A percentile compares a stretch with the other conserved stretches of the same genome.
phyloP scores from a whole-genome alignment of 352 stramenopile genomes.

The Peronospora farinosa region DNA sequence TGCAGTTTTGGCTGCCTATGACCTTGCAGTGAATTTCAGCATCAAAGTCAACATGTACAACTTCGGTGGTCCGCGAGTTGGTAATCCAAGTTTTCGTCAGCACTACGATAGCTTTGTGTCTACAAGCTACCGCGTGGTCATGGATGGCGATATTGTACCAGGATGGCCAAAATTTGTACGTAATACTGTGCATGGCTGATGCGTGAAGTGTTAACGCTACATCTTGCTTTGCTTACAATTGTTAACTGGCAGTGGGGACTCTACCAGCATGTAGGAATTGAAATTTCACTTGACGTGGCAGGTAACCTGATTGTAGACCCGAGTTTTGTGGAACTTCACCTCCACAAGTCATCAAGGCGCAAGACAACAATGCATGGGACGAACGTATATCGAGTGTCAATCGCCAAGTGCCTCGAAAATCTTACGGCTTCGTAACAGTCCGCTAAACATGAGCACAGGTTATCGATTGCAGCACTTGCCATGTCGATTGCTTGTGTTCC shows the following conservation, averaged over 20 bases:
- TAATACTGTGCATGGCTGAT: conserved; percentile 14
- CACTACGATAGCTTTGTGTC: conserved; percentile 71
- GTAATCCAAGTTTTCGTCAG: conserved; percentile 76
- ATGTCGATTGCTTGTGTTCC: not conserved
- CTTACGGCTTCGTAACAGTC: conserved; percentile 24
- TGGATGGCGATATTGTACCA: conserved; percentile 77
- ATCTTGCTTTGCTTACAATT: not conserved
- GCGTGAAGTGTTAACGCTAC: conserved; percentile 6
- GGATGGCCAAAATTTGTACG: conserved; percentile 67
- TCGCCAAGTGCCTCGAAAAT: conserved; percentile 62
- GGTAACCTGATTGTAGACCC: conserved; percentile 79
- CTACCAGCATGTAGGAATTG: conserved; percentile 70
- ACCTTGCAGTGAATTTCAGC: conserved; percentile 78
- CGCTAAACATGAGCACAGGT: not conserved
- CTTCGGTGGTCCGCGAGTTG: conserved; percentile 81
- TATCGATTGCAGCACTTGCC: not conserved
- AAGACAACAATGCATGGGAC: conserved; percentile 60
- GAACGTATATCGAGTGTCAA: conserved; percentile 54
- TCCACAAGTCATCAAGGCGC: conserved; percentile 61
- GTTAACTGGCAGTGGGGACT: conserved; percentile 47
- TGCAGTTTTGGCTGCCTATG: conserved; percentile 82
- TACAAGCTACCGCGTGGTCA: conserved; percentile 75
- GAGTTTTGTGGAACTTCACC: conserved; percentile 71
- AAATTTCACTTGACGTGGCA: conserved; percentile 59
- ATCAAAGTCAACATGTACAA: conserved; percentile 88